These are phyloP conservation scores for Maudiozyma saulgeensis DNA, from an alignment of 805 yeast genomes.

Conservation along the genomic window DNA sequence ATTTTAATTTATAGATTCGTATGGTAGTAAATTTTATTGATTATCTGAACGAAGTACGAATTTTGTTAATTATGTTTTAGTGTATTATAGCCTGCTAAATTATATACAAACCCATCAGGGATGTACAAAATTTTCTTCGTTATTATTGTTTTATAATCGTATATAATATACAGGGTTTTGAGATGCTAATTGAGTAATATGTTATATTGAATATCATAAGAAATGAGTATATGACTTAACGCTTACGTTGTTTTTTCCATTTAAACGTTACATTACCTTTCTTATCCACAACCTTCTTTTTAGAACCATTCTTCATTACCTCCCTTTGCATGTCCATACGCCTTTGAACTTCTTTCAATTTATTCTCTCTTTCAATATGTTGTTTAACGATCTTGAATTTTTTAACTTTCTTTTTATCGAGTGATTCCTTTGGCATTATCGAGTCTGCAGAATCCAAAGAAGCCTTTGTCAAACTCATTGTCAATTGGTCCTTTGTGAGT, in stretches of 20 bases:
- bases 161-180: no score
- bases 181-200: neutral
- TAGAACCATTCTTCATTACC: constrained; percentile 82
- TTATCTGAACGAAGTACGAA: no score
- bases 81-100: no score
- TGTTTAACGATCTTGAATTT: constrained; percentile 50
- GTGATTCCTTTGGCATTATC: constrained; percentile 30
- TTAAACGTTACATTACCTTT: constrained; percentile 66
- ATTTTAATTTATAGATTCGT: no score
- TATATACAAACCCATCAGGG: no score
- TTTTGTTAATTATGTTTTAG: no score
- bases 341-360: constrained; percentile 58
- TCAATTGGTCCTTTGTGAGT: constrained; percentile 50
- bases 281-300: constrained; percentile 59
- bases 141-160: no score
- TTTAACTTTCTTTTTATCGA: constrained; percentile 48
- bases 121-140: no score
- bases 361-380: constrained; percentile 59
- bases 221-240: constrained; percentile 14
- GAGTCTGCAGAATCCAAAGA: constrained; percentile 15
- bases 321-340: constrained; percentile 74
- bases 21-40: no score
- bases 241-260: constrained; percentile 76
- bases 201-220: neutral
- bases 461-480: constrained; percentile 20